Conservation (phyloP, 2,329 filamentous ascomycete species). For the Venturiaceae sp. region DNA sequence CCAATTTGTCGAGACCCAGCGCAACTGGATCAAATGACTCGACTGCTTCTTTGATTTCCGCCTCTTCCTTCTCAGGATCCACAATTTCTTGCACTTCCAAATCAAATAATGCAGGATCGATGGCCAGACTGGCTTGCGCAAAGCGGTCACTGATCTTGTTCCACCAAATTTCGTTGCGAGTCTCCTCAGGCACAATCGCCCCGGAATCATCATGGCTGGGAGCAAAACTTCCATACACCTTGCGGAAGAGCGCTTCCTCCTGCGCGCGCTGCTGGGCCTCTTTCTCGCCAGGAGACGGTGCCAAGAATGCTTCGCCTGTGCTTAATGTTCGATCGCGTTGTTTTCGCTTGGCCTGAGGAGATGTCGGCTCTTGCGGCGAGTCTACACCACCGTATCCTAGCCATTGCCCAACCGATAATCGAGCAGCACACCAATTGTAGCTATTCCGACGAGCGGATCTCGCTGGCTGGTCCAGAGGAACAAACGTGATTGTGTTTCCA, state of each 20-base stretch:
- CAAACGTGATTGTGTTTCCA: slow-evolving; percentile 39
- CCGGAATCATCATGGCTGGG: slow-evolving; percentile 64
- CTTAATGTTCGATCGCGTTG: slow-evolving; percentile 65
- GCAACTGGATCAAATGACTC: slow-evolving; percentile 25
- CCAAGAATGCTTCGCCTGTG: slow-evolving; percentile 49
- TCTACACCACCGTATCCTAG: slow-evolving; percentile 42
- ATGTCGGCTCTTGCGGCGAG: slow-evolving; percentile 34
- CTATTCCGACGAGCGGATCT: slow-evolving; percentile 28
- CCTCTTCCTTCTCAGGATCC: slow-evolving; percentile 21
- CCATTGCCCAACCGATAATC: slow-evolving; percentile 58
- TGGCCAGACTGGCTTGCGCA: slow-evolving; percentile 55
- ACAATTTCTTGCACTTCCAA: slow-evolving; percentile 24
- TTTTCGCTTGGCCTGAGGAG: slow-evolving; percentile 55
- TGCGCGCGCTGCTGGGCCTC: slow-evolving; percentile 46
- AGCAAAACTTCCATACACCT: slow-evolving; percentile 72
- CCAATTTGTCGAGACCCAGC: slow-evolving; percentile 14
- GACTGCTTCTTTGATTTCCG: slow-evolving; percentile 25
- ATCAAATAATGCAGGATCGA: slow-evolving; percentile 32
- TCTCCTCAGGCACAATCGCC: slow-evolving; percentile 58
- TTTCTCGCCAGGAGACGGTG: slow-evolving; percentile 26
- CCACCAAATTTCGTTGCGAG: slow-evolving; percentile 67
- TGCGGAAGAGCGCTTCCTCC: slow-evolving; percentile 65
- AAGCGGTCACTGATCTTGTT: slow-evolving; percentile 56
- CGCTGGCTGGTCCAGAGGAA: slow-evolving; percentile 42
- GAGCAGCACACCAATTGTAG: slow-evolving; percentile 56